Evolutionary conservation across 495 filamentous ascomycete species (phyloP), one percentile per base, ranked within the genome.

Genomic region (Aspergillus hancockii): DNA sequence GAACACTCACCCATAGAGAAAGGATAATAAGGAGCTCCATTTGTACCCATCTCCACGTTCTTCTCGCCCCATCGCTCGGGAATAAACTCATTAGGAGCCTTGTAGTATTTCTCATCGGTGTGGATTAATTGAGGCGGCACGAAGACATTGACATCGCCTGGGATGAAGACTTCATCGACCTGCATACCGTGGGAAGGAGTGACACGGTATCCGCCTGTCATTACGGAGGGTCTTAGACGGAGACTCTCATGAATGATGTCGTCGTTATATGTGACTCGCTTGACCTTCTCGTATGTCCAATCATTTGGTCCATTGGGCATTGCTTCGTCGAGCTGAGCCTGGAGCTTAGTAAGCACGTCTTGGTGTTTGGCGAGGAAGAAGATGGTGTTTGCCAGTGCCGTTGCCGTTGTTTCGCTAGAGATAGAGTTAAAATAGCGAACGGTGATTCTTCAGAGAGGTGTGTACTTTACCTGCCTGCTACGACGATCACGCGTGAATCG

Each of bases 51-150:
- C 23, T 84, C 79, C 0, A 69, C 70, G 21, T 63, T 55, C 45
- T 61, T 62, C 13, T 76, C 74, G 38, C 67, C 52, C 81, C 83
- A 87, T 23, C 85, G 75, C 63, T 86, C 83, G 0, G 84, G 85
- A 41, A 85, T 66, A 58, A 81, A 86, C 1, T 76, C 68, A 7
- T 71, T 55, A 0, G 74, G 63, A 2, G 62, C 19, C 22, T 69
- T 61, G 60, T 71, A 80, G 30, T 68, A 73, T 46, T 53, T 51
- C 54, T 69, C 65, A 58, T 72, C 68, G 14, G 71, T 71, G n/a
- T 66, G 64, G 4, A 81, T 62, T 4, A 68, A 61, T 34, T 75
- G 74, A 10, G 62, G 51, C 4, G 76, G 75, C 1, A 75, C 67
- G 21, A 62, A 65, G 28, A 81, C 71, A 21, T 66, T 71, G 4